These are phyloP conservation scores for Phytophthora hybrid DNA, from an alignment of 352 stramenopile species.

Conservation along the genomic window DNA sequence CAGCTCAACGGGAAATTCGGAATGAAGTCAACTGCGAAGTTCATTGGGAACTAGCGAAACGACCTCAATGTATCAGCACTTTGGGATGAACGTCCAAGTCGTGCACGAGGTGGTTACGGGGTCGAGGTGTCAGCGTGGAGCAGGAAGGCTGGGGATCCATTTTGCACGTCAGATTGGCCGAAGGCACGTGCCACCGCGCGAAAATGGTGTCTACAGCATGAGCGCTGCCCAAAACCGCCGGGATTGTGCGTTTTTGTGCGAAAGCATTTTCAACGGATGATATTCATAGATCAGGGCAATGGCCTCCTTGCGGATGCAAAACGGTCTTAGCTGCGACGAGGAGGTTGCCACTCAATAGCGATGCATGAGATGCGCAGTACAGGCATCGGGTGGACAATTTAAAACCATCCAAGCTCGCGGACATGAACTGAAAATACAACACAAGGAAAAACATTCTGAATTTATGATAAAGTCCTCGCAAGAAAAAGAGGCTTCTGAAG, in stretches of 20 bases:
- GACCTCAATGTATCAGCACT: not conserved
- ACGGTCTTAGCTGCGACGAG: too few relatives aligned
- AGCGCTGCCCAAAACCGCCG: not conserved
- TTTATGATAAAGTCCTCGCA: too few relatives aligned
- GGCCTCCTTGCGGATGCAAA: too few relatives aligned
- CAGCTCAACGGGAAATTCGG: not conserved
- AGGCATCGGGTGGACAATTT: too few relatives aligned
- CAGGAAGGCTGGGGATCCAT: not conserved
- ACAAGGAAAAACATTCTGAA: too few relatives aligned
- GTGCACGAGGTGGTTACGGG: constrained; percentile 1
- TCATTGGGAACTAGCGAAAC: constrained; percentile 3
- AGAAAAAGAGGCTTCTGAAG: not conserved
- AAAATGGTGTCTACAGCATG: not conserved
- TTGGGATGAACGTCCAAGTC: not conserved
- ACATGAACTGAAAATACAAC: too few relatives aligned
- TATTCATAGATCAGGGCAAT: too few relatives aligned
- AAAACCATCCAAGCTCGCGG: too few relatives aligned
- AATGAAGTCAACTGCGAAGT: constrained; percentile 4
- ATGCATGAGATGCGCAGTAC: too few relatives aligned
- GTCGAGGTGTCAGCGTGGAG: not conserved
- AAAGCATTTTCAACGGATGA: not conserved
- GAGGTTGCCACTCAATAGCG: too few relatives aligned
- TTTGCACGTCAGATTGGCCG: not conserved
- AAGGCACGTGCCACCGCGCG: not conserved
- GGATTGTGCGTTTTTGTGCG: not conserved